These are phyloP conservation scores for Backusella sp. DNA, from an alignment of 192 early-diverging fungal species.

Conservation along the genomic window DNA sequence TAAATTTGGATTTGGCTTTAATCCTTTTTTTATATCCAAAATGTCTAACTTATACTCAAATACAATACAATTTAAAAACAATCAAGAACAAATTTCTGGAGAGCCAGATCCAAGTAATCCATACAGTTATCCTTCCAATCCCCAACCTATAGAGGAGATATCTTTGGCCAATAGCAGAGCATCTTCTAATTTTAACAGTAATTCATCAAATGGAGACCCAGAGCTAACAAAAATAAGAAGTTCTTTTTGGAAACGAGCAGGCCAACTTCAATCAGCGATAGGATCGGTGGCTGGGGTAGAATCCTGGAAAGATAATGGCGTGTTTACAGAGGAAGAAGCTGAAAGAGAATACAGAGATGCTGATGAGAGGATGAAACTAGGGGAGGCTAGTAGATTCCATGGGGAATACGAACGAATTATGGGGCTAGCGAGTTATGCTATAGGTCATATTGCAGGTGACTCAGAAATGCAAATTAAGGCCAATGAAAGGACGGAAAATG, in stretches of 20 bases:
- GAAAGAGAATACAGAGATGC: slow-evolving; percentile 15
- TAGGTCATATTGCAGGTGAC: slow-evolving; percentile 29
- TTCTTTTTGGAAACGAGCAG: slow-evolving; percentile 12
- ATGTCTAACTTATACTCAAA: background rate
- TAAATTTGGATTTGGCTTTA: background rate
- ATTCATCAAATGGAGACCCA: slow-evolving; percentile 16
- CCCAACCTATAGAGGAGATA: background rate
- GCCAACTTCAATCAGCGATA: slow-evolving; percentile 14
- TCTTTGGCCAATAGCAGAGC: background rate
- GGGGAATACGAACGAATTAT: slow-evolving; percentile 30
- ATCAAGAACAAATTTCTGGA: background rate
- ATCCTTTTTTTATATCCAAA: background rate
- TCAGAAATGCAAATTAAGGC: slow-evolving; percentile 25
- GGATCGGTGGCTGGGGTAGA: slow-evolving; percentile 14
- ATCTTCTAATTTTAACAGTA: background rate
- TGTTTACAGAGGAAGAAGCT: background rate
- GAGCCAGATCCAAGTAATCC: slow-evolving; percentile 17
- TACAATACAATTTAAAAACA: background rate
- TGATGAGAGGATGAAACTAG: background rate
- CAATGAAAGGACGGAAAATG: slow-evolving; percentile 12
- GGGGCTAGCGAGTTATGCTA: slow-evolving; percentile 12
- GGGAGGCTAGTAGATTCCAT: slow-evolving; percentile 26
- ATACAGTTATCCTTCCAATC: slow-evolving; percentile 17
- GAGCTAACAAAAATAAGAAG: slow-evolving; percentile 18
- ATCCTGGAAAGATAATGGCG: background rate